phyloP scores from a whole-genome alignment of 352 stramenopile species.

The Globisporangium viniferum region DNA sequence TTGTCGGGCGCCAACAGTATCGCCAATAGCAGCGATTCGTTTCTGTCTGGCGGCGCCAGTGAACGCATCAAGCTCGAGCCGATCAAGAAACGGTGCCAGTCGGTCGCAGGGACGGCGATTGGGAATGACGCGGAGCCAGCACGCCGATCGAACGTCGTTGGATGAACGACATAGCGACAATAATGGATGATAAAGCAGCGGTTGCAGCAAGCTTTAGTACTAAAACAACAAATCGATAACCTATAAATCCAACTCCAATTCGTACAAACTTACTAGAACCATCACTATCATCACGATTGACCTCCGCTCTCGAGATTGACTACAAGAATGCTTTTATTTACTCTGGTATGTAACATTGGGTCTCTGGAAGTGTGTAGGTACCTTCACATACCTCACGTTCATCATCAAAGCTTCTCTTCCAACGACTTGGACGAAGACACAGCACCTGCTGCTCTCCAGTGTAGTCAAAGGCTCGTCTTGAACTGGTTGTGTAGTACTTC shows the following conservation, averaged over 20 bases:
- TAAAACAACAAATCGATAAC: background rate
- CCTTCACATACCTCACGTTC: no score
- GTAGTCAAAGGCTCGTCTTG: no score
- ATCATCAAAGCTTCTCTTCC: no score
- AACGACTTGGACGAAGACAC: no score
- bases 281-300: background rate
- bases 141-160: background rate
- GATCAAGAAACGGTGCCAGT: slow-evolving; percentile 22
- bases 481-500: no score
- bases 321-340: no score
- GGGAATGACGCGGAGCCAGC: background rate
- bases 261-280: background rate
- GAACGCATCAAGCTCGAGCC: slow-evolving; percentile 23
- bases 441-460: no score
- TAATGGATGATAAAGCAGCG: background rate
- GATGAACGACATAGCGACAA: background rate
- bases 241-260: background rate
- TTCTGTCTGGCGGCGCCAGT: background rate
- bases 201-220: background rate
- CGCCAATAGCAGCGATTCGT: background rate
- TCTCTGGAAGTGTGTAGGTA: no score
- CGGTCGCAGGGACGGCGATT: background rate
- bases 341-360: no score
- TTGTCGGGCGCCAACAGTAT: background rate
- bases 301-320: no score